Conservation (phyloP, 2,329 filamentous ascomycete species). For the Ophidiomyces ophidiicola region DNA sequence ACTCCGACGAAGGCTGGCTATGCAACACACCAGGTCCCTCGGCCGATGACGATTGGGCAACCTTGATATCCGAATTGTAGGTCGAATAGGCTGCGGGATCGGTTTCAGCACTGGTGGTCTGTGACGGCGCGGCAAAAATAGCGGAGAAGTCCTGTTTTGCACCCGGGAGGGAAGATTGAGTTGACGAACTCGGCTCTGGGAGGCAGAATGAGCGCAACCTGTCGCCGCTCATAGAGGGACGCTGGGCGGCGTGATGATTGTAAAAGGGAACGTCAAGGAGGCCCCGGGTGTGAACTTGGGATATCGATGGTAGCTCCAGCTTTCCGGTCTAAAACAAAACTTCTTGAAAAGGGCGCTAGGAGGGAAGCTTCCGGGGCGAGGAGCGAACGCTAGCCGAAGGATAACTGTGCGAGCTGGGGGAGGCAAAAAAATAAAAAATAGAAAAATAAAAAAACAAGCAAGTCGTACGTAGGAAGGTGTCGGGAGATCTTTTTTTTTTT, state of each 20-base stretch:
- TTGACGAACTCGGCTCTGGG: slow-evolving; percentile 41
- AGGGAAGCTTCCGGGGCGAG: not conserved
- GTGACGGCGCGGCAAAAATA: slow-evolving; percentile 35
- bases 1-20: slow-evolving; percentile 24
- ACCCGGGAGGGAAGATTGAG: slow-evolving; percentile 51
- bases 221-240: slow-evolving; percentile 57
- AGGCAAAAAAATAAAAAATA: not conserved
- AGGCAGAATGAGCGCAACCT: slow-evolving; percentile 60
- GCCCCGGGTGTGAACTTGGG: slow-evolving; percentile 70
- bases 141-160: slow-evolving; percentile 53
- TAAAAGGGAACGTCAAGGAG: slow-evolving; percentile 58
- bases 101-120: slow-evolving; percentile 44
- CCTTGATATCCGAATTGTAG: slow-evolving; percentile 45
- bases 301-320: slow-evolving; percentile 85
- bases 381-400: not conserved
- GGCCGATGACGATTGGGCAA: slow-evolving; percentile 49
- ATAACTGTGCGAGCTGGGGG: not conserved
- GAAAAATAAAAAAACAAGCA: slow-evolving; percentile 1
- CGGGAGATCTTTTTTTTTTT: not conserved
- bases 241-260: slow-evolving; percentile 53
- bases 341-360: slow-evolving; percentile 1
- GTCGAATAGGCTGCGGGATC: slow-evolving; percentile 44
- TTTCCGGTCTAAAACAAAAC: slow-evolving; percentile 56
- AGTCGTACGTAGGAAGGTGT: not conserved
- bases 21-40: slow-evolving; percentile 42